phyloP scores from a whole-genome alignment of 352 stramenopile species.

The Pythium periplocum region DNA sequence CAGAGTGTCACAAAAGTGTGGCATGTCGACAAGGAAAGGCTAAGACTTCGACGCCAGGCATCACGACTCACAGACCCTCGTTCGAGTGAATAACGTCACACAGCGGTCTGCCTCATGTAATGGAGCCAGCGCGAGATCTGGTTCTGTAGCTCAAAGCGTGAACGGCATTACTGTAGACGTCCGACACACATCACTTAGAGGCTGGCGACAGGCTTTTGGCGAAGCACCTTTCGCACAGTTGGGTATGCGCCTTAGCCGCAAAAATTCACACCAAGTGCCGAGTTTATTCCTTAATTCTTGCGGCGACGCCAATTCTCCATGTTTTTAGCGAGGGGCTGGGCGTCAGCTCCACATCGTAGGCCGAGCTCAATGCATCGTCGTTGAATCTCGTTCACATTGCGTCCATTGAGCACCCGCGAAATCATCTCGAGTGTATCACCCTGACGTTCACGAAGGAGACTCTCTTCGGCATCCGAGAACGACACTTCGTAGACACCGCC shows the following conservation, averaged over 20 bases:
- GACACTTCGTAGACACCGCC: slow-evolving; percentile 21
- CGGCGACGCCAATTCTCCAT: slow-evolving; percentile 39
- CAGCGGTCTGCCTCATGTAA: no score
- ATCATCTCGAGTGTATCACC: slow-evolving; percentile 34
- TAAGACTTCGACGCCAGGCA: no score
- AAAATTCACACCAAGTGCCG: no score
- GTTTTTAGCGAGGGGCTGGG: slow-evolving; percentile 23
- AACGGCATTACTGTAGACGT: no score
- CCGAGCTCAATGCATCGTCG: slow-evolving; percentile 51
- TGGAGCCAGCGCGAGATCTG: no score
- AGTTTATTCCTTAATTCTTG: background rate
- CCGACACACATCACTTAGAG: no score
- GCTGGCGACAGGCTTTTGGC: background rate
- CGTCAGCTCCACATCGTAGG: slow-evolving; percentile 35
- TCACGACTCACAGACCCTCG: no score
- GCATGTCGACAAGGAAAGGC: no score
- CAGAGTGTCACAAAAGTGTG: no score
- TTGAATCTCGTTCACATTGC: slow-evolving; percentile 32
- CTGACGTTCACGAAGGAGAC: slow-evolving; percentile 34
- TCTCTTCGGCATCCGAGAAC: slow-evolving; percentile 51
- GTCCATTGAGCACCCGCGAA: slow-evolving; percentile 24
- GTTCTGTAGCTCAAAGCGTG: no score
- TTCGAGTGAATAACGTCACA: no score
- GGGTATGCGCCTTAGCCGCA: no score
- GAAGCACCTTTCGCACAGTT: background rate